Evolutionary conservation across 768 basidiomycete species (phyloP).

Genomic region (Psilocybe cubensis): DNA sequence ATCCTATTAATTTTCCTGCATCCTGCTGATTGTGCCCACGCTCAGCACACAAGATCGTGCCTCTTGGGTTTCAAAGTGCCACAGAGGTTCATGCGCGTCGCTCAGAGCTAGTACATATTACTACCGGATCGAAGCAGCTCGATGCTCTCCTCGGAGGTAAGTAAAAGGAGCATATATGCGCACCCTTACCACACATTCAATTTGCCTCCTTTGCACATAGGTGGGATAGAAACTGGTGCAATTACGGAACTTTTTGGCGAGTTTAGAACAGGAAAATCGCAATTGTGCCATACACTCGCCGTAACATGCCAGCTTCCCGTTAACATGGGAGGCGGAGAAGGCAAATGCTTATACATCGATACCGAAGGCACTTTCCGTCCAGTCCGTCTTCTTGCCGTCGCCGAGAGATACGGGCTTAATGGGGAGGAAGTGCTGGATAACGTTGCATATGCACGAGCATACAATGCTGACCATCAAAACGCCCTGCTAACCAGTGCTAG

Average conservation of each 20-base stretch:
- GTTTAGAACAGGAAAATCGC: constrained; percentile 98
- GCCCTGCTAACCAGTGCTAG: constrained; percentile 88
- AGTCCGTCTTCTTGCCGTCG: constrained; percentile 90
- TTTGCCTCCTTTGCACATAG: constrained; percentile 37
- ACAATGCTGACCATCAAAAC: constrained; percentile 97
- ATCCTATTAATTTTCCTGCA: background rate
- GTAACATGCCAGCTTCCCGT: constrained; percentile 98
- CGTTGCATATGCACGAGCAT: constrained; percentile 96
- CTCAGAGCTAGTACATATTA: constrained; percentile 94
- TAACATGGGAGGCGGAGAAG: constrained; percentile 98
- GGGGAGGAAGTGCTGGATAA: constrained; percentile 99
- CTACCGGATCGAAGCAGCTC: constrained; percentile 94
- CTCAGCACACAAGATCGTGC: constrained; percentile 92
- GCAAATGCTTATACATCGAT: constrained; percentile 98
- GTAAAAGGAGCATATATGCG: constrained; percentile 7
- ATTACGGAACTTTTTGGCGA: constrained; percentile 99
- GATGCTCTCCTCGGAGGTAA: constrained; percentile 93
- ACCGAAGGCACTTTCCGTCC: constrained; percentile 99
- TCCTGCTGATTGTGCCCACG: constrained; percentile 6
- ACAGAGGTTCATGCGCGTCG: constrained; percentile 96
- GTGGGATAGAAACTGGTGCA: constrained; percentile 96
- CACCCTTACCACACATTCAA: constrained; percentile 8
- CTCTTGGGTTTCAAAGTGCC: constrained; percentile 96
- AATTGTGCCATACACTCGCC: constrained; percentile 96
- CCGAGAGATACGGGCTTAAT: constrained; percentile 94